Percentiles rank a stretch among this genome's conserved stretches.
Conservation (phyloP, 1,284 basidiomycete species). For the Leucoagaricus sp. region DNA sequence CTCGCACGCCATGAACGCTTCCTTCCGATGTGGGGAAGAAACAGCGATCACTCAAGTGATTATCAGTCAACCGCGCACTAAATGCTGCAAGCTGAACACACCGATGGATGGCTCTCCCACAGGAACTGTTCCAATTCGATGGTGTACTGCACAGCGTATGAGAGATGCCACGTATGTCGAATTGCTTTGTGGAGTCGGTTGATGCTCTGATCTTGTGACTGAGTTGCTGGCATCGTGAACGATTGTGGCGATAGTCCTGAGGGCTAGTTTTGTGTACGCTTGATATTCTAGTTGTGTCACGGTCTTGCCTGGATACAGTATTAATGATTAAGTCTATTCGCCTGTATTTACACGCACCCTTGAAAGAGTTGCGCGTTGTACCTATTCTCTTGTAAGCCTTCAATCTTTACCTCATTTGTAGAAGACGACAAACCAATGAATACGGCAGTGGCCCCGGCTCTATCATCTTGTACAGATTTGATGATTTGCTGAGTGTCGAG, state of each 20-base stretch:
- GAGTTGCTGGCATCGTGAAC: slow-evolving; percentile 47
- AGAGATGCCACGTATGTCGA: slow-evolving; percentile 28
- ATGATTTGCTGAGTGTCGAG: slow-evolving; percentile 62
- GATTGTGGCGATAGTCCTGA: slow-evolving; percentile 75
- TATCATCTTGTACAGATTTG: slow-evolving; percentile 58
- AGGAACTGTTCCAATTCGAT: slow-evolving; percentile 79
- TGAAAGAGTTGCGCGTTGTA: slow-evolving; percentile 51
- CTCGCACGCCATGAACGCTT: slow-evolving; percentile 81
- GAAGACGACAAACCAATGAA: slow-evolving; percentile 60
- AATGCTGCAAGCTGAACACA: slow-evolving; percentile 17
- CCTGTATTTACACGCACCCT: slow-evolving; percentile 36
- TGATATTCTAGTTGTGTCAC: slow-evolving; percentile 81
- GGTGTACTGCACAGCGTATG: slow-evolving; percentile 64
- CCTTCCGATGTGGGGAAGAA: slow-evolving; percentile 82
- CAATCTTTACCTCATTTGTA: background rate
- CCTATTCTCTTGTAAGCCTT: slow-evolving; percentile 26
- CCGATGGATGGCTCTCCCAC: slow-evolving; percentile 80
- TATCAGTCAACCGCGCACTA: background rate
- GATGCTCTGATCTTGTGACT: slow-evolving; percentile 45
- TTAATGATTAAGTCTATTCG: background rate
- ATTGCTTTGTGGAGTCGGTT: slow-evolving; percentile 29
- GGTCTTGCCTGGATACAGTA: slow-evolving; percentile 52
- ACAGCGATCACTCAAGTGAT: slow-evolving; percentile 67
- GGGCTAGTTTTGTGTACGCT: slow-evolving; percentile 80
- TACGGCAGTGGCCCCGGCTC: slow-evolving; percentile 70